These are phyloP conservation scores for Heliamphora pulchella DNA, from an alignment of 179 eudicot species.

Conservation along the genomic window DNA sequence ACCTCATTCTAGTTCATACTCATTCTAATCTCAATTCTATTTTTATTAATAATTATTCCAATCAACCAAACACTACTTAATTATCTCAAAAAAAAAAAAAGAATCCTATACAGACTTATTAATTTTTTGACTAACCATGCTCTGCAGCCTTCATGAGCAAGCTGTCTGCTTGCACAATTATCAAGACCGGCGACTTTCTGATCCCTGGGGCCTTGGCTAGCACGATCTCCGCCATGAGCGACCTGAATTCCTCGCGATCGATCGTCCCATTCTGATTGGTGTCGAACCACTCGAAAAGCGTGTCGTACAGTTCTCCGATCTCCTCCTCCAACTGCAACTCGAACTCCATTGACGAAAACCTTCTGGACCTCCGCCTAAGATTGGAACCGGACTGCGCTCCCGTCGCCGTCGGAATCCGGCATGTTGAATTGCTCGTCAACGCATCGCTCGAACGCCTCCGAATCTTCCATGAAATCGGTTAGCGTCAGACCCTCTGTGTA, in stretches of 20 bases:
- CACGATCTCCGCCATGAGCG: slow-evolving; percentile 39
- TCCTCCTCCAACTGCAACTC: slow-evolving; percentile 31
- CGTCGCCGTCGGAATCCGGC: slow-evolving; percentile 35
- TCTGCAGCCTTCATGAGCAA: slow-evolving; percentile 45
- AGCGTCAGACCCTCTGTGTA: slow-evolving; percentile 38
- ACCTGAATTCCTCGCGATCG: slow-evolving; percentile 30
- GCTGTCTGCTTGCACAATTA: slow-evolving; percentile 43
- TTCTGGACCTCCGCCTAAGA: slow-evolving; percentile 16
- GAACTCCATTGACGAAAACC: slow-evolving; percentile 8
- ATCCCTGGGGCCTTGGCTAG: slow-evolving; percentile 53
- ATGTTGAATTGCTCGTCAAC: slow-evolving; percentile 30
- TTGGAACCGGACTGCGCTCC: slow-evolving; percentile 28
- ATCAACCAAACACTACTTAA: too few species aligned
- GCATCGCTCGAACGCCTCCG: slow-evolving; percentile 26
- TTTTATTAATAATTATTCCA: too few species aligned
- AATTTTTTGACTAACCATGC: slow-evolving; percentile 20
- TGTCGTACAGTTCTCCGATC: slow-evolving; percentile 17
- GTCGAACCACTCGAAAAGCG: slow-evolving; percentile 36
- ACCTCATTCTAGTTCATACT: too few species aligned
- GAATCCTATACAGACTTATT: too few species aligned
- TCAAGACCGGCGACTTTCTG: slow-evolving; percentile 37
- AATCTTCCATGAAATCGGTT: slow-evolving; percentile 31
- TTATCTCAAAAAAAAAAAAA: too few species aligned
- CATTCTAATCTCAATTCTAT: too few species aligned
- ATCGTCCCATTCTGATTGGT: slow-evolving; percentile 28